Percentiles rank a stretch among this genome's conserved stretches.
Evolutionary conservation across 1,284 basidiomycete species (phyloP).

Genomic region (Exobasidium rhododendri): DNA sequence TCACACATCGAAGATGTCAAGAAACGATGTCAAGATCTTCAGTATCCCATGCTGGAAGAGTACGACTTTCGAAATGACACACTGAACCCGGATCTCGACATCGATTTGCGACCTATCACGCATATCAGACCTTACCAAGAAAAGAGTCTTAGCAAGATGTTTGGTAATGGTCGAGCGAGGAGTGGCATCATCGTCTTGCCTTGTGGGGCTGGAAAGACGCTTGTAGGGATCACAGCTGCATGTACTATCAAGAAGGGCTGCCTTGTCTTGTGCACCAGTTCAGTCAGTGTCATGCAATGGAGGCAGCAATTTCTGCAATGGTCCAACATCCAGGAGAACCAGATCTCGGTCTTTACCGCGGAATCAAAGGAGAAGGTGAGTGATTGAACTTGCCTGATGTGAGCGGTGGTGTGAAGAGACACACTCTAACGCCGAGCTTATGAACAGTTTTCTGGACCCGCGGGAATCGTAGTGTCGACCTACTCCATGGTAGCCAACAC

Average conservation of each 20-base stretch:
- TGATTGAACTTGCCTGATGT: no score
- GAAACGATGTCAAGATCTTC: conserved; percentile 52
- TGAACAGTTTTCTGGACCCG: conserved; percentile 42
- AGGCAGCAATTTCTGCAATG: conserved; percentile 53
- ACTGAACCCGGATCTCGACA: conserved; percentile 52
- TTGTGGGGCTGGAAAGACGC: conserved; percentile 96
- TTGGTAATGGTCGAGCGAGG: conserved; percentile 52
- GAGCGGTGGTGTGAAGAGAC: no score
- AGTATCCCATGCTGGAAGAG: conserved; percentile 54
- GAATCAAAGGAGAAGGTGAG: conserved; percentile 49
- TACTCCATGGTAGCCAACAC: conserved; percentile 56
- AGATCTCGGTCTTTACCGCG: conserved; percentile 53
- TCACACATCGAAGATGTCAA: conserved; percentile 52
- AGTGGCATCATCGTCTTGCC: conserved; percentile 98
- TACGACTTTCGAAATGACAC: conserved; percentile 54
- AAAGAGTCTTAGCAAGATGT: conserved; percentile 54
- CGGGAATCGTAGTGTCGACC: conserved; percentile 54
- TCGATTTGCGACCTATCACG: conserved; percentile 53
- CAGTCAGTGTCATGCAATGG: conserved; percentile 55
- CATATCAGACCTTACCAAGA: conserved; percentile 55
- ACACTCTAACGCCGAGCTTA: no score
- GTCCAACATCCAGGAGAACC: conserved; percentile 54
- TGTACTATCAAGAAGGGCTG: conserved; percentile 99
- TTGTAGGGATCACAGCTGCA: conserved; percentile 97
- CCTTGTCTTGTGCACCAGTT: conserved; percentile 76